These are phyloP conservation scores for Aspergillus funiculosus DNA, from an alignment of 495 filamentous ascomycete species.

Conservation along the genomic window DNA sequence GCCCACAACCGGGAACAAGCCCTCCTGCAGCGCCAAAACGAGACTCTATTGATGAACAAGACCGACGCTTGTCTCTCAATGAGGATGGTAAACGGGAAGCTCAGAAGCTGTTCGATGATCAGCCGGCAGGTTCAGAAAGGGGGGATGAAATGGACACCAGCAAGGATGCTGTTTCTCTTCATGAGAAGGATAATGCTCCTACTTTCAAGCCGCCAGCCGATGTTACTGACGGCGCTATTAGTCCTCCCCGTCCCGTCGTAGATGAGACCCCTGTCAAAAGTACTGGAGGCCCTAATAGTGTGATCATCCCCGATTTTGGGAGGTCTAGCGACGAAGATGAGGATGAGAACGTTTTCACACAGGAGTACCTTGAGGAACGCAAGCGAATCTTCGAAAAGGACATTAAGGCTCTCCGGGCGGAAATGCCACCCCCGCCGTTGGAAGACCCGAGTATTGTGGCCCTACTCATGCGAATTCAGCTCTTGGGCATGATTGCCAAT, in stretches of 20 bases:
- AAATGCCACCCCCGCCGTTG: slow-evolving; percentile 40
- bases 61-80: slow-evolving; percentile 23
- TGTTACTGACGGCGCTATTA: neutral
- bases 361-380: slow-evolving; percentile 47
- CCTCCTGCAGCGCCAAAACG: slow-evolving; percentile 32
- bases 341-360: slow-evolving; percentile 45
- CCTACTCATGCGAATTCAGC: slow-evolving; percentile 41
- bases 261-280: slow-evolving; percentile 1
- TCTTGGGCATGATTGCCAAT: slow-evolving; percentile 39
- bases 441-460: slow-evolving; percentile 43
- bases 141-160: slow-evolving; percentile 12
- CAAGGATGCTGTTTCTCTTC: neutral
- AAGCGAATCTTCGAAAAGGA: slow-evolving; percentile 45
- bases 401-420: slow-evolving; percentile 39
- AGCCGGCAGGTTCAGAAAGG: slow-evolving; percentile 9
- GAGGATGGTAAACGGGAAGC: slow-evolving; percentile 19
- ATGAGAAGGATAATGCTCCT: slow-evolving; percentile 2
- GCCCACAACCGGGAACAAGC: slow-evolving; percentile 24
- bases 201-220: neutral
- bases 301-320: slow-evolving; percentile 30
- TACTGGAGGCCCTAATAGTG: slow-evolving; percentile 1
- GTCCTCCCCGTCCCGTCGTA: neutral
- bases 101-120: slow-evolving; percentile 8
- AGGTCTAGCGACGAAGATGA: slow-evolving; percentile 41
- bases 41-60: slow-evolving; percentile 38